Evolutionary conservation across 371 early-diverging fungal genomes (phyloP).

Genomic region (Lichtheimia ramosa): DNA sequence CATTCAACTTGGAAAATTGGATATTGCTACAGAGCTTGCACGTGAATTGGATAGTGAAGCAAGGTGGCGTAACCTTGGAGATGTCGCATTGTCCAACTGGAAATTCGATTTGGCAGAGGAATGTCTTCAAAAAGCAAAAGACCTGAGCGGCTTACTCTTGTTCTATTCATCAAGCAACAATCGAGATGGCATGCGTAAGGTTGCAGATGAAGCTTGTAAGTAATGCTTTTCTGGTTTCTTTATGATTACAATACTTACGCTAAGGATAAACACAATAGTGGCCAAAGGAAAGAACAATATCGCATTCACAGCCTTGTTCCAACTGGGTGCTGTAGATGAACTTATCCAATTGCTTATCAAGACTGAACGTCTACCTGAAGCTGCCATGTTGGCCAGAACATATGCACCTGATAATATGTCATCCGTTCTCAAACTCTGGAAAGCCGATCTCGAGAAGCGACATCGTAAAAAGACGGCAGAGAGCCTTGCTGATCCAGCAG

Average conservation of each 20-base stretch:
- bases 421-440: slow-evolving; percentile 80
- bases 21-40: slow-evolving; percentile 88
- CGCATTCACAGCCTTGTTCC: slow-evolving; percentile 82
- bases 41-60: slow-evolving; percentile 74
- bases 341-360: slow-evolving; percentile 82
- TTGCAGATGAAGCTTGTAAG: slow-evolving; percentile 79
- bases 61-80: slow-evolving; percentile 92
- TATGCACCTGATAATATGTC: slow-evolving; percentile 82
- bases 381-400: slow-evolving; percentile 92
- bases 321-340: slow-evolving; percentile 72
- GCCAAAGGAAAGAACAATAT: slow-evolving; percentile 85
- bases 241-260: background rate
- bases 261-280: slow-evolving; percentile 29
- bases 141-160: slow-evolving; percentile 85
- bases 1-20: slow-evolving; percentile 80
- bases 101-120: slow-evolving; percentile 88
- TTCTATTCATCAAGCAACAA: slow-evolving; percentile 90
- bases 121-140: slow-evolving; percentile 85
- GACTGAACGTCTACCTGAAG: slow-evolving; percentile 93
- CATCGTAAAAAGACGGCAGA: slow-evolving; percentile 85
- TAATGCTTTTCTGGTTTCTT: background rate
- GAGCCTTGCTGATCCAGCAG: slow-evolving; percentile 83
- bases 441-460: slow-evolving; percentile 61
- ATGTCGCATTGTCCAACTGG: slow-evolving; percentile 88
- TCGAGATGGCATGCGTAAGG: slow-evolving; percentile 65